Evolutionary conservation across 192 early-diverging fungal genomes (phyloP).

Genomic region (Rhizoclosmatium sp.): DNA sequence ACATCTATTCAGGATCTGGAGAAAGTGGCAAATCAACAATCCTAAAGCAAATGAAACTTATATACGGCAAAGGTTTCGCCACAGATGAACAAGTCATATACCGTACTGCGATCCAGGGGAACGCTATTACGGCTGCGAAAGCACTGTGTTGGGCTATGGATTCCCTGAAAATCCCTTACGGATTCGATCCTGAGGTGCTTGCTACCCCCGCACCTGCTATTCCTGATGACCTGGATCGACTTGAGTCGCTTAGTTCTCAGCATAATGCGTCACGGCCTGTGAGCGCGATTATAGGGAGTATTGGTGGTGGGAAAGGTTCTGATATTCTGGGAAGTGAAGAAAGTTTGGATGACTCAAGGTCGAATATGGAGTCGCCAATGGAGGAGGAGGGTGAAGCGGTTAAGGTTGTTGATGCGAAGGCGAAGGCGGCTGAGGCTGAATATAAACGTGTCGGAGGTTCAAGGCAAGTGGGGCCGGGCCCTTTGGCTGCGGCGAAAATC

Average conservation of each 20-base stretch:
- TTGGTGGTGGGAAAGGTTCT: no score
- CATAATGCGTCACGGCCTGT: neutral
- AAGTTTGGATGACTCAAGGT: neutral
- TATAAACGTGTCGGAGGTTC: constrained; percentile 6
- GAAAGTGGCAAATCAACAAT: constrained; percentile 61
- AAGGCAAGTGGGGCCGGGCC: constrained; percentile 7
- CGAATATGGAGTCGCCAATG: constrained; percentile 40
- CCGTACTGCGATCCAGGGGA: constrained; percentile 43
- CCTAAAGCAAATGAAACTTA: constrained; percentile 55
- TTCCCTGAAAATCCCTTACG: constrained; percentile 43
- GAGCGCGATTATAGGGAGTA: no score
- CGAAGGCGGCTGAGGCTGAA: constrained; percentile 1
- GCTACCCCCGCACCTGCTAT: neutral
- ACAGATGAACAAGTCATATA: constrained; percentile 43
- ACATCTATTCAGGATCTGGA: constrained; percentile 18
- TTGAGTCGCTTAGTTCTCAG: constrained; percentile 40
- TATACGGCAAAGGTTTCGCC: constrained; percentile 48
- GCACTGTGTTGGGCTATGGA: constrained; percentile 50
- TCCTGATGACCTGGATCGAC: constrained; percentile 9
- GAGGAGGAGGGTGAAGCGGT: constrained; percentile 71
- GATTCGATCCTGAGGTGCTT: constrained; percentile 6
- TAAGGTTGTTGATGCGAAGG: constrained; percentile 75
- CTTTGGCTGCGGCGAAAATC: constrained; percentile 40
- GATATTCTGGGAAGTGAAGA: neutral
- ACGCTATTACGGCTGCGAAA: constrained; percentile 41